Evolutionary conservation across 805 yeast species (phyloP).

Genomic region (Hyphopichia homilentoma): DNA sequence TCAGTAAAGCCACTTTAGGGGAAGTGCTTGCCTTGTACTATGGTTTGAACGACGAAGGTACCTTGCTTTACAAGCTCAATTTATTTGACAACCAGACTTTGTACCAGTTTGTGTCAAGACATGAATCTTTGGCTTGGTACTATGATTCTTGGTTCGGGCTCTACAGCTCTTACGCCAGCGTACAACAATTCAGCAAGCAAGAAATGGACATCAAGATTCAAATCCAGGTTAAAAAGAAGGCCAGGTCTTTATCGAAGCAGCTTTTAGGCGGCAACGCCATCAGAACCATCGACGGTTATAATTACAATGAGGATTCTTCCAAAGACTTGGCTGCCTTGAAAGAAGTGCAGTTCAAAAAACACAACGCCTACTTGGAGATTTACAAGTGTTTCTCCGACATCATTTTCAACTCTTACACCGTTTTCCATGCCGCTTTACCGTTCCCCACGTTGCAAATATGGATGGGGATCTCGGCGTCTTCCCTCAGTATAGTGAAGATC

Average conservation of each 20-base stretch:
- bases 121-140: constrained; percentile 70
- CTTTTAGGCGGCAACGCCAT: constrained; percentile 22
- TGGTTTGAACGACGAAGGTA: constrained; percentile 61
- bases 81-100: constrained; percentile 36
- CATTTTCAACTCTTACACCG: constrained; percentile 39
- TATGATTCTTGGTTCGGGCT: constrained; percentile 57
- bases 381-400: constrained; percentile 38
- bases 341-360: constrained; percentile 34
- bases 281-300: constrained; percentile 9
- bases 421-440: constrained; percentile 32
- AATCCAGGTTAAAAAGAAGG: constrained; percentile 57
- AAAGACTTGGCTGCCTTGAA: constrained; percentile 19
- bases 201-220: constrained; percentile 55
- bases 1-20: constrained; percentile 45
- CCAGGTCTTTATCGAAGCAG: constrained; percentile 41
- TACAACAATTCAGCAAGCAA: constrained; percentile 40
- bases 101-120: constrained; percentile 43
- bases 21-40: constrained; percentile 59
- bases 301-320: constrained; percentile 5
- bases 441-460: constrained; percentile 40
- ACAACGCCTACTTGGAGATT: constrained; percentile 36
- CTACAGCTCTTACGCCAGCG: constrained; percentile 45
- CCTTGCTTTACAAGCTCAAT: constrained; percentile 53
- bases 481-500: constrained; percentile 33
- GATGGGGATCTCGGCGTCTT: constrained; percentile 42